Conservation (phyloP, 2,329 filamentous ascomycete genomes). For the Colletotrichum lindemuthianum region DNA sequence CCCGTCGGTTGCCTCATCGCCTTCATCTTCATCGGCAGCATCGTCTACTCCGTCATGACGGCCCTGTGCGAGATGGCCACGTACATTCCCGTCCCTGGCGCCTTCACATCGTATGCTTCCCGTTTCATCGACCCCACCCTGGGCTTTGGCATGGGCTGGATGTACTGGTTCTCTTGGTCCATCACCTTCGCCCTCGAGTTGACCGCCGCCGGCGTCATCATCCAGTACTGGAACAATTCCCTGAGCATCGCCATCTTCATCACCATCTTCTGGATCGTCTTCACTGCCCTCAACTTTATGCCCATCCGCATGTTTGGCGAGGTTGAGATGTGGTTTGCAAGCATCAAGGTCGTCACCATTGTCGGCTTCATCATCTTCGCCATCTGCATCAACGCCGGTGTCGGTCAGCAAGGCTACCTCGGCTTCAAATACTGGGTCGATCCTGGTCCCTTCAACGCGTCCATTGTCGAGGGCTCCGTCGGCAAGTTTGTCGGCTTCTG, state of each 20-base stretch:
- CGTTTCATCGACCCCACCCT: constrained; percentile 79
- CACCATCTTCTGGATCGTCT: constrained; percentile 76
- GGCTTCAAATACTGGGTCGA: constrained; percentile 78
- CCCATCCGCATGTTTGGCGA: constrained; percentile 80
- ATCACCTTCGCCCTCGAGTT: constrained; percentile 79
- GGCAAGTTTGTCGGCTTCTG: constrained; percentile 77
- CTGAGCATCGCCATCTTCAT: constrained; percentile 79
- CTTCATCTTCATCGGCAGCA: constrained; percentile 74
- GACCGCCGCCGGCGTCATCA: constrained; percentile 77
- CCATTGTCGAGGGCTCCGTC: constrained; percentile 62
- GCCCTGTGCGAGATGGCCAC: constrained; percentile 78
- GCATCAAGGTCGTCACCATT: constrained; percentile 80
- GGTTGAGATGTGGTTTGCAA: constrained; percentile 81
- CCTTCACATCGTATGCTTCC: constrained; percentile 79
- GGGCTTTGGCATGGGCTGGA: constrained; percentile 83
- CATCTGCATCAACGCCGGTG: constrained; percentile 79
- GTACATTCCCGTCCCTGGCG: constrained; percentile 79
- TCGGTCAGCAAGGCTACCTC: constrained; percentile 74
- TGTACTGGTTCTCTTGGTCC: constrained; percentile 84
- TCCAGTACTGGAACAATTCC: constrained; percentile 75
- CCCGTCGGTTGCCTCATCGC: constrained; percentile 75
- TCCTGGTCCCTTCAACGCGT: constrained; percentile 74
- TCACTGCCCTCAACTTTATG: constrained; percentile 75
- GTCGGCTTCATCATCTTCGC: constrained; percentile 80
- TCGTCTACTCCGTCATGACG: constrained; percentile 81